Evolutionary conservation across 2,329 filamentous ascomycete species (phyloP), one percentile per base, ranked within the genome.

Genomic region (Penicillium sp.): DNA sequence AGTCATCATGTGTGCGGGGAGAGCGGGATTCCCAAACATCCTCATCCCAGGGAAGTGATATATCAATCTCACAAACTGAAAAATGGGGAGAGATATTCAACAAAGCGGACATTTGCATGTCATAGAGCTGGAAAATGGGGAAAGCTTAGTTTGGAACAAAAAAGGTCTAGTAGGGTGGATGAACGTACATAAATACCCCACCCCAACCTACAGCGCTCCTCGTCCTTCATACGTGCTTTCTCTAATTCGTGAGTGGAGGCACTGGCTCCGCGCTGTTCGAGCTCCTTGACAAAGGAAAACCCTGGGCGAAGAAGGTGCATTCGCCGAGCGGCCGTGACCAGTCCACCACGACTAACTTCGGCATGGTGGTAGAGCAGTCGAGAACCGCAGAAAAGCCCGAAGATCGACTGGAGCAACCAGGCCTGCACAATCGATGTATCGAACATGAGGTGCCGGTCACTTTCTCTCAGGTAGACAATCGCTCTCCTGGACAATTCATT

Each of bases 281-380:
- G 45, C 45, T 47, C 45, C 23, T 23, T 47, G 45, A 6, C 45
- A 21, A 47, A 47, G 0, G 45, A 47, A 47, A 47, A 47, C 3
- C n/a, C 45, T 23, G 45, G 45, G 45, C 45, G 45, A 47, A 47
- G 45, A 47, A 47, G 45, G 45, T 47, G 45, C 45, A 47, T 47
- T 47, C 45, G 45, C 23, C 45, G 45, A 26, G 45, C 45, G 45
- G 45, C 45, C 45, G 45, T 47, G 45, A 47, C 45, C n/a, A 47
- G 23, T 47, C 45, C 45, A 47, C 45, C 45, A 47, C 45, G 45
- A 47, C 45, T 47, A 23, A 47, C 23, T 21, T 47, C 45, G 19
- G 45, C 45, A 23, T 47, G 45, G 19, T 47, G 45, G 23, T 47
- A 47, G 45, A 47, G 45, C 45, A 47, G 19, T 23, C 45, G 45